Conservation (phyloP, 345 rosid genomes). For the Brassica juncea region DNA sequence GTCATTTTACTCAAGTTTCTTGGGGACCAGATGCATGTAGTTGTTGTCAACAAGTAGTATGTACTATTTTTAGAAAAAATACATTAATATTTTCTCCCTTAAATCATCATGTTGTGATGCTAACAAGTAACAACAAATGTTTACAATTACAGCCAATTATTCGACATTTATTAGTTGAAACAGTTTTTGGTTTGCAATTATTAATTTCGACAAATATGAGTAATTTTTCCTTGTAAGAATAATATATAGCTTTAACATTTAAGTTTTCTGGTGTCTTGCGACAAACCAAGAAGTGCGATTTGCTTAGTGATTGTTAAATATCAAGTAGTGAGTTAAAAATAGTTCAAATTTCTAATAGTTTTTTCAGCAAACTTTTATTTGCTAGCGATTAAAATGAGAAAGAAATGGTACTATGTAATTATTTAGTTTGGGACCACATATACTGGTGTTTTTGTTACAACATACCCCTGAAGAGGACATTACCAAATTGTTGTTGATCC, state of each 20-base stretch:
- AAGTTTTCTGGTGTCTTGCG: not conserved
- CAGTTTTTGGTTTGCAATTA: not conserved
- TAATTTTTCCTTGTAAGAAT: not conserved
- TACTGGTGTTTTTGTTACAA: not conserved
- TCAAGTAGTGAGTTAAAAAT: not conserved
- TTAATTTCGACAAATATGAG: not conserved
- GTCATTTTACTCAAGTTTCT: conserved; percentile 26
- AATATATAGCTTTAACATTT: not conserved
- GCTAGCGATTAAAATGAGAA: not conserved
- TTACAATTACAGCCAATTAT: not conserved
- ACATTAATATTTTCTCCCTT: conserved; percentile 2
- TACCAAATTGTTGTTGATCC: not conserved
- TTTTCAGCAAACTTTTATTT: not conserved
- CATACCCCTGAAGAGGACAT: not conserved
- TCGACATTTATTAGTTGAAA: not conserved
- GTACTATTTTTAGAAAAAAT: conserved; percentile 24
- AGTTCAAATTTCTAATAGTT: not conserved
- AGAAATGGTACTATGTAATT: not conserved
- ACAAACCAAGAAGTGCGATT: not conserved
- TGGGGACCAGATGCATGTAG: conserved; percentile 28
- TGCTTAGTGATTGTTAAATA: not conserved
- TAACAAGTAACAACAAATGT: conserved; percentile 20
- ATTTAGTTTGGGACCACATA: not conserved
- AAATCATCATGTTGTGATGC: conserved; percentile 15
- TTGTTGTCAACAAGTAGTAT: conserved; percentile 16